Evolutionary conservation across 1,284 basidiomycete genomes (phyloP).

Genomic region (Ustilago tritici): DNA sequence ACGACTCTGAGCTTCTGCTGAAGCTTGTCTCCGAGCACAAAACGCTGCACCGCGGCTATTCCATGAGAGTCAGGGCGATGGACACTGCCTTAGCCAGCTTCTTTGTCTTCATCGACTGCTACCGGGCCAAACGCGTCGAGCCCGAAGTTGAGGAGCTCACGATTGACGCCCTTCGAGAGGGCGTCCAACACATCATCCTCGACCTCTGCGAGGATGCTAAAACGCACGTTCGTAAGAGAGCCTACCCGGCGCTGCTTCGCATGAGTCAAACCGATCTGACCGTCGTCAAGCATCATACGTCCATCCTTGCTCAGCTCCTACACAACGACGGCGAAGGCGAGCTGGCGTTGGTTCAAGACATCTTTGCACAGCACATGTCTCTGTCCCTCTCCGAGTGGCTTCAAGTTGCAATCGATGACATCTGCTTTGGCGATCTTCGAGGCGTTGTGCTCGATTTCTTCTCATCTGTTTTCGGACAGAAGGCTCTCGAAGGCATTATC

Average conservation of each 20-base stretch:
- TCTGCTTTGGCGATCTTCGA: not conserved
- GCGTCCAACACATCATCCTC: slow-evolving; percentile 14
- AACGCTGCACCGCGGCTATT: not conserved
- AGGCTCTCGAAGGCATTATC: slow-evolving; percentile 2
- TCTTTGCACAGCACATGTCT: slow-evolving; percentile 15
- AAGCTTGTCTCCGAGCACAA: slow-evolving; percentile 14
- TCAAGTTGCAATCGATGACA: slow-evolving; percentile 10
- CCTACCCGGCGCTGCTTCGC: slow-evolving; percentile 8
- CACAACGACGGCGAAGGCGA: slow-evolving; percentile 19
- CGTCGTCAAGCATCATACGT: slow-evolving; percentile 20
- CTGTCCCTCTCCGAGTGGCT: slow-evolving; percentile 14
- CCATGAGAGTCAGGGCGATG: slow-evolving; percentile 14
- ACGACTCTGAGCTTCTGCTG: not conserved
- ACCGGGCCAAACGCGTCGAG: not conserved
- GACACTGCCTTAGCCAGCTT: slow-evolving; percentile 9
- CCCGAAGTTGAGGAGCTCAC: not conserved
- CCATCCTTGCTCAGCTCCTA: slow-evolving; percentile 22
- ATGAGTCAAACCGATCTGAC: slow-evolving; percentile 22
- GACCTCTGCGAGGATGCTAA: slow-evolving; percentile 23
- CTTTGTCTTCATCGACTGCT: not conserved
- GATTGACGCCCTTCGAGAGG: slow-evolving; percentile 1
- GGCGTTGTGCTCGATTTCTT: slow-evolving; percentile 17
- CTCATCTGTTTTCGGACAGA: not conserved
- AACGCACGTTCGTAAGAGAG: slow-evolving; percentile 7
- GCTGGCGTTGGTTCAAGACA: slow-evolving; percentile 1